Percentiles rank a stretch among this genome's conserved stretches.
Conservation (phyloP, 345 rosid genomes). For the Pseudoturritis turrita region DNA sequence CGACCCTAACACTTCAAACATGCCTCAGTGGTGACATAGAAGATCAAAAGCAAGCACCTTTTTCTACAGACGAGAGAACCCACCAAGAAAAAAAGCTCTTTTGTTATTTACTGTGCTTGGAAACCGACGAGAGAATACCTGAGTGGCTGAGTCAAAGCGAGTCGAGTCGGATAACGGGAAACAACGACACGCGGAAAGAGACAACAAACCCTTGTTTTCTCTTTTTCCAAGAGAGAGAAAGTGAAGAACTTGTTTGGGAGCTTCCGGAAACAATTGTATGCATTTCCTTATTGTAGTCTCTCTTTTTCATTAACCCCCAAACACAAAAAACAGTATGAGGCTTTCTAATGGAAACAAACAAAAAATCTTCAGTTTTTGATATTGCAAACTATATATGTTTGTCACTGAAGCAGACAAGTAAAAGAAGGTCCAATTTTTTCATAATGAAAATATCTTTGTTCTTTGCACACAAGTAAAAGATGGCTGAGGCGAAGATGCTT, state of each 20-base stretch:
- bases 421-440: too few relatives aligned
- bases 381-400: too few relatives aligned
- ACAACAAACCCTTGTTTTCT: slow-evolving; percentile 9
- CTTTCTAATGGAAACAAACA: too few relatives aligned
- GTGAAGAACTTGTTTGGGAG: neutral
- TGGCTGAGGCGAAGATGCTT: slow-evolving; percentile 29
- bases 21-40: neutral
- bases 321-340: too few relatives aligned
- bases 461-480: slow-evolving; percentile 31
- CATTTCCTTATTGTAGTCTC: neutral
- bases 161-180: neutral
- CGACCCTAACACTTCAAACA: neutral
- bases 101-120: neutral
- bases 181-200: neutral
- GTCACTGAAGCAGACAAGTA: too few relatives aligned
- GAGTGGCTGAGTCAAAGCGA: neutral
- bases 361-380: too few relatives aligned
- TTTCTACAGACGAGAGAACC: neutral
- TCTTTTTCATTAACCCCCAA: too few relatives aligned
- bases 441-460: too few relatives aligned
- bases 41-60: neutral
- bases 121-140: slow-evolving; percentile 8
- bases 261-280: neutral
- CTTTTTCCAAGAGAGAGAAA: neutral
- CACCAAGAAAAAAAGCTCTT: neutral